Evolutionary conservation across 2,329 filamentous ascomycete species (phyloP).

Genomic region (Fusarium algeriense): DNA sequence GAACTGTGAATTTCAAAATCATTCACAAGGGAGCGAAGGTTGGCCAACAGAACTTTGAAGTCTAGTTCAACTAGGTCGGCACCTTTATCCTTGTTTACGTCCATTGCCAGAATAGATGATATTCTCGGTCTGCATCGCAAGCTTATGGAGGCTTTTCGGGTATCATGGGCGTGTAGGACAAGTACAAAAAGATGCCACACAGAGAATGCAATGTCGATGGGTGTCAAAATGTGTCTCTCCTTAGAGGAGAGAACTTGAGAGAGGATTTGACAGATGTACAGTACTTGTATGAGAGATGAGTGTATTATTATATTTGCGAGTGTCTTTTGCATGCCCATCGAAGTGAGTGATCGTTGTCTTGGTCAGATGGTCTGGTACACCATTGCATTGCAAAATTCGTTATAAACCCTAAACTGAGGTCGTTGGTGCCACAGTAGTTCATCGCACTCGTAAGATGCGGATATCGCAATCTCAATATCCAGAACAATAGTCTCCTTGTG

Average conservation of each 20-base stretch:
- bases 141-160: no score
- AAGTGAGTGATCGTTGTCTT: not conserved
- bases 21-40: conserved; percentile 19
- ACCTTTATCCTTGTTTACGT: no score
- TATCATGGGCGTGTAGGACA: not conserved
- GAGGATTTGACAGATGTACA: not conserved
- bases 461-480: no score
- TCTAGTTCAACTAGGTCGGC: conserved; percentile 28
- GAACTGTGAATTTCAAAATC: conserved; percentile 40
- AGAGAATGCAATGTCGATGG: no score
- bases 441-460: no score
- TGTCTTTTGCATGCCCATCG: not conserved
- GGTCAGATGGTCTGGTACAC: no score
- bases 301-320: not conserved
- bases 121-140: no score
- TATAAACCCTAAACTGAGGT: no score
- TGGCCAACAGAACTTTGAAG: conserved; percentile 30
- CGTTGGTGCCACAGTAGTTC: no score
- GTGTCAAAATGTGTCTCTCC: not conserved
- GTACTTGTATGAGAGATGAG: not conserved
- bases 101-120: no score
- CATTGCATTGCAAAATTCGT: no score
- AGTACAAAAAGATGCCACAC: not conserved
- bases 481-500: no score
- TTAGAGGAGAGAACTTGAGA: not conserved